Evolutionary conservation across 2,329 filamentous ascomycete species (phyloP).

Genomic region (Verruconis gallopava): DNA sequence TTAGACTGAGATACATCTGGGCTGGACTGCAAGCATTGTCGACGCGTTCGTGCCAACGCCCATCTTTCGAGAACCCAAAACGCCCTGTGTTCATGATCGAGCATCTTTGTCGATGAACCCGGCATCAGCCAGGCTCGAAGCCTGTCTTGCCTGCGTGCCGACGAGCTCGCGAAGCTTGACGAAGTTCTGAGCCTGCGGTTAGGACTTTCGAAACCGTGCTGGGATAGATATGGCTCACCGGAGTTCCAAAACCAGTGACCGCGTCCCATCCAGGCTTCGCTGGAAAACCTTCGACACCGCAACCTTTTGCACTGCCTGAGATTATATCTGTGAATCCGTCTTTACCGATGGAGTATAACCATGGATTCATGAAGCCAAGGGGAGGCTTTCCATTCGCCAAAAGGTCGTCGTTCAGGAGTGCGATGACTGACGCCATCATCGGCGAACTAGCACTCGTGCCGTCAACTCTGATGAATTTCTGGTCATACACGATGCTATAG

Average conservation of each 20-base stretch:
- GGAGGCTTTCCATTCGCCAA: constrained; percentile 31
- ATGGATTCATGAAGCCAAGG: constrained; percentile 44
- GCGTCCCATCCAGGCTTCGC: constrained; percentile 10
- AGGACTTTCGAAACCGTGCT: no score
- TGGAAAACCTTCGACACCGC: constrained; percentile 12
- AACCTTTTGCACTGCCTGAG: constrained; percentile 22
- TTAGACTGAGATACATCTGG: no score
- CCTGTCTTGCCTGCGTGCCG: no score
- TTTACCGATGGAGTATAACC: constrained; percentile 30
- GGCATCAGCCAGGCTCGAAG: no score
- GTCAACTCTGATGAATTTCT: not conserved
- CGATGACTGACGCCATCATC: constrained; percentile 40
- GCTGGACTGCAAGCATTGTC: no score
- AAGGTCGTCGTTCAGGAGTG: constrained; percentile 46
- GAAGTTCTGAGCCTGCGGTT: no score
- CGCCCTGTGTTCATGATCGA: no score
- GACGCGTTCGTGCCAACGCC: no score
- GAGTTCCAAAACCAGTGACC: constrained; percentile 10
- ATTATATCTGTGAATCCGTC: constrained; percentile 18
- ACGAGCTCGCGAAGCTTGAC: no score
- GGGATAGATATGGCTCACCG: no score
- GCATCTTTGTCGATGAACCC: no score
- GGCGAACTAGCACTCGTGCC: constrained; percentile 24
- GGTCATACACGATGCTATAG: constrained; percentile 4
- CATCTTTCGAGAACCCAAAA: no score